Percentiles rank a stretch among this genome's conserved stretches.
Conservation (phyloP, 108 stramenopile species). For the Nannochloropsis gaditana region DNA sequence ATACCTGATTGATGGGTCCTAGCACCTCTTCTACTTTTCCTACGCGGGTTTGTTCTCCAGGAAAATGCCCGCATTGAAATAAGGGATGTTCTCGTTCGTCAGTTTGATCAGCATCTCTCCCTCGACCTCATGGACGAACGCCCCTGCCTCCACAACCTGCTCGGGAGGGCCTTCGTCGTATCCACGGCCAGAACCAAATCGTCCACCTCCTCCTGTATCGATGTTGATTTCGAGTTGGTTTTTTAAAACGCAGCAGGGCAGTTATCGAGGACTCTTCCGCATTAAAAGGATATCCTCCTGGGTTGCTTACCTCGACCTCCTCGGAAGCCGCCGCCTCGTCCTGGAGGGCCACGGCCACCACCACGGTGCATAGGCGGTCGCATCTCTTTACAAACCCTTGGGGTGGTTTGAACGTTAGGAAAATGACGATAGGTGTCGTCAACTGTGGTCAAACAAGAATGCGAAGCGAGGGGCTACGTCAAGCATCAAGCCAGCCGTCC, state of each 20-base stretch:
- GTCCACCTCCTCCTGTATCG: conserved; percentile 40
- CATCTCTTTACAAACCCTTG: not conserved
- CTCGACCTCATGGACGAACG: conserved; percentile 55
- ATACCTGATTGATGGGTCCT: conserved; percentile 80
- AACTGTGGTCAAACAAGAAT: too few relatives aligned
- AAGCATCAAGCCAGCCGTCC: too few relatives aligned
- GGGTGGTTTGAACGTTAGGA: too few relatives aligned
- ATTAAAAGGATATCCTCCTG: not conserved
- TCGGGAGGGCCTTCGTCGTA: conserved; percentile 59
- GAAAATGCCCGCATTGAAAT: conserved; percentile 95
- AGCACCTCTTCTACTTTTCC: conserved; percentile 98
- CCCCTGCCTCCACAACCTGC: conserved; percentile 54
- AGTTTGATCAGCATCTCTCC: conserved; percentile 59
- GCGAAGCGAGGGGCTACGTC: too few relatives aligned
- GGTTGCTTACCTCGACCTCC: not conserved
- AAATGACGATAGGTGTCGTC: too few relatives aligned
- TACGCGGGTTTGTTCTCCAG: conserved; percentile 93
- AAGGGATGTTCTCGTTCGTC: conserved; percentile 78
- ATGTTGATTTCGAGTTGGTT: too few relatives aligned
- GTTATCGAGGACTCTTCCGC: too few relatives aligned
- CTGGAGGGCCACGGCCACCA: not conserved
- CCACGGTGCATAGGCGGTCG: conserved; percentile 10
- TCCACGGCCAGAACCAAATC: conserved; percentile 44
- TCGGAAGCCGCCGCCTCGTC: conserved; percentile 1
- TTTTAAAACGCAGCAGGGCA: too few relatives aligned